Base-by-base conservation (phyloP, 495 filamentous ascomycete species). In the Annulohypoxylon stygium region DNA sequence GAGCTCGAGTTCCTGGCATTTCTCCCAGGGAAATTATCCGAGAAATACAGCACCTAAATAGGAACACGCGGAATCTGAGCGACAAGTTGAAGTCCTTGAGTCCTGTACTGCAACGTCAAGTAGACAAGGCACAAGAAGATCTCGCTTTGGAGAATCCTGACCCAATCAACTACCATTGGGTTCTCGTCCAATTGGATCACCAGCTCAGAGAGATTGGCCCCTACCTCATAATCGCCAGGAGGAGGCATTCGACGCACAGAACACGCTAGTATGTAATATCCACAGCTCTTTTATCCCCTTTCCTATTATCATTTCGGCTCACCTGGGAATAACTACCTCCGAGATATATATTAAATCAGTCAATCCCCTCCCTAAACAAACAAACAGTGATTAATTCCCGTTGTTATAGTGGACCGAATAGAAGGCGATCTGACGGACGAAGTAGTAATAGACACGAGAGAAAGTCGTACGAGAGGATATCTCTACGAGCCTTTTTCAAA, bases 401-500 rank as follows among this genome's bases (percentile, higher is more conserved):
- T 30, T 30, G 30, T 30, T 30, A 30, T 30, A 30, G 30, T 25
- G 33, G 47, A 11, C 62, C 45, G 36, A 59, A 20, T 53, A 66
- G 64, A 39, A 70, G 23, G 63, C 34, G 54, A 43, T 39, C 63
- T 25, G 47, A 60, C 41, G 43, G 48, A 4, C 45, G 58, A 67
- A 75, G 33, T 30, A 65, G 57, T 41, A 65, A 53, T 41, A 65
- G 58, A 18, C 30, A 14, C n/a, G 53, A 37, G 74, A 65, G 55
- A 47, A 61, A 6, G 55, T 55, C 51, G 1, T 67, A 70, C 14
- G 78, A 83, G 55, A 55, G 76, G 2, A 68, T 81, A 9, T 80
- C 77, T 16, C 55, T 84, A 39, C 81, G 73, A 5, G 78, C 78
- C 4, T 84, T 82, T 51, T 84, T 80, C 66, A 81, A 82, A 71